These are phyloP conservation scores for Brassica carinata DNA, from an alignment of 345 rosid species.

Conservation along the genomic window DNA sequence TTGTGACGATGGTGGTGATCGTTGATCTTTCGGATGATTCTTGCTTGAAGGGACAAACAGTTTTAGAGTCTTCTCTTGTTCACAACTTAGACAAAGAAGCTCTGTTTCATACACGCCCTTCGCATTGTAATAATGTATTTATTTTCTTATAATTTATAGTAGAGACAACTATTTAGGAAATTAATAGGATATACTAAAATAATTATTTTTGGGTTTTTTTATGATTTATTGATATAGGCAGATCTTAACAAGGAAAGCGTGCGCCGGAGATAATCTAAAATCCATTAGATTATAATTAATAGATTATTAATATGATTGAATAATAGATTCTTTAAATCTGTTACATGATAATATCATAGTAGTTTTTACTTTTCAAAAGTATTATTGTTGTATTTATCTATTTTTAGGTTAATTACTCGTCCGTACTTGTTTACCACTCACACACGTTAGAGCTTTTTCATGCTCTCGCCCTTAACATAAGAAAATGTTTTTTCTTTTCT, in stretches of 20 bases:
- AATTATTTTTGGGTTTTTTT: background rate
- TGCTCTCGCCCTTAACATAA: constrained; percentile 3
- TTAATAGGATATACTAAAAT: background rate
- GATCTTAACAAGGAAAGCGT: constrained; percentile 17
- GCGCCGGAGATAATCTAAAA: constrained; percentile 23
- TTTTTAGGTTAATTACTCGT: constrained; percentile 19
- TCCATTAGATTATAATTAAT: background rate
- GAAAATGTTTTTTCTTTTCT: background rate
- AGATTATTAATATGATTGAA: background rate
- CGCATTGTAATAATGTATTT: constrained; percentile 2
- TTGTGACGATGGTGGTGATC: background rate
- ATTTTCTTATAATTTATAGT: constrained; percentile 9
- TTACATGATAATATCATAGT: background rate
- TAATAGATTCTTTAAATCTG: background rate
- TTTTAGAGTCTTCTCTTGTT: constrained; percentile 4
- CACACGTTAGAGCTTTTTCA: background rate
- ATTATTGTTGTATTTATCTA: background rate
- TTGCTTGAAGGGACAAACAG: background rate
- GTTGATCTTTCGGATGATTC: constrained; percentile 4
- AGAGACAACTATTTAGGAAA: background rate
- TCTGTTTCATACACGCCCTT: constrained; percentile 28
- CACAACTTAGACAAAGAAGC: constrained; percentile 18
- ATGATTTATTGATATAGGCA: background rate
- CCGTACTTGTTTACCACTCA: constrained; percentile 44
- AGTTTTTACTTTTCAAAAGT: background rate